A percentile compares a stretch with the other conserved stretches of the same genome.
Conservation (phyloP, 176 grass and related monocot species). For the Luzula sylvatica region DNA sequence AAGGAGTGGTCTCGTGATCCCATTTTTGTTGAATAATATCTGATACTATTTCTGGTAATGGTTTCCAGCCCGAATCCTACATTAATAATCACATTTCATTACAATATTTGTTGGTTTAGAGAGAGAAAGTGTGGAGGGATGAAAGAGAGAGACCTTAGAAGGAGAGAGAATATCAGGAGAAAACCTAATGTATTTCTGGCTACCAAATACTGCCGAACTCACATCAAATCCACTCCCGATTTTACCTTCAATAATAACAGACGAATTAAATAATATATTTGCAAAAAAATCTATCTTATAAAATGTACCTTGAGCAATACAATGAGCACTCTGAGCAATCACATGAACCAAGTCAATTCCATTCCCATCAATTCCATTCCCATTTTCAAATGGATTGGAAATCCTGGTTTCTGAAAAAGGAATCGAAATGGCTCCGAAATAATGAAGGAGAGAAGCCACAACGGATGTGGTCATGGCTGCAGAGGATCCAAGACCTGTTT, state of each 20-base stretch:
- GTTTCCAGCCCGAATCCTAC: conserved; percentile 39
- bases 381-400: background rate
- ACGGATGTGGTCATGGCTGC: conserved; percentile 96
- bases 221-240: conserved; percentile 92
- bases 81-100: background rate
- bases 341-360: conserved; percentile 68
- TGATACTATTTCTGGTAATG: conserved; percentile 41
- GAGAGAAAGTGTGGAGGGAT: background rate
- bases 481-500: conserved; percentile 97
- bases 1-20: conserved; percentile 71
- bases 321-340: conserved; percentile 88
- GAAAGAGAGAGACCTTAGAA: conserved; percentile 34
- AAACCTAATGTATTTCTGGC: conserved; percentile 74
- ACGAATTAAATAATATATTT: too few species aligned
- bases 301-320: conserved; percentile 86
- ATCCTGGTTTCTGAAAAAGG: conserved; percentile 27
- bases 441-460: conserved; percentile 72
- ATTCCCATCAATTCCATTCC: conserved; percentile 15
- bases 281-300: too few species aligned
- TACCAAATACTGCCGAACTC: conserved; percentile 90
- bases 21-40: conserved; percentile 61
- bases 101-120: background rate
- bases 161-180: conserved; percentile 65
- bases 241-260: conserved; percentile 24
- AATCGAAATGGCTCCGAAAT: conserved; percentile 74